Evolutionary conservation across 768 basidiomycete species (phyloP).

Genomic region (Terana coerulea): DNA sequence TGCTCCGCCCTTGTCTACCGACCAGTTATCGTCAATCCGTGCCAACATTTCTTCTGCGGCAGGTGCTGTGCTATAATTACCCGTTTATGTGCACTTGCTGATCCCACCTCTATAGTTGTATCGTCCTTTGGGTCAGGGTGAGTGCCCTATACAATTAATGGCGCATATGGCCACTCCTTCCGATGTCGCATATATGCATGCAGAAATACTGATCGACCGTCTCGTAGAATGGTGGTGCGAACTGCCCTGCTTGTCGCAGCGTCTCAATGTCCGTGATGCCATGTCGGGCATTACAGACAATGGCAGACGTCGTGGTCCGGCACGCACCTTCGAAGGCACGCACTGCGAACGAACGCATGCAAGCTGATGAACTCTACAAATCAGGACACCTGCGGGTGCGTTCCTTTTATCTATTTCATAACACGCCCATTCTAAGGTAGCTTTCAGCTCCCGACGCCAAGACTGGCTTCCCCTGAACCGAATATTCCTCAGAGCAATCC

Average conservation of each 20-base stretch:
- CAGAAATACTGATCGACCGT: neutral
- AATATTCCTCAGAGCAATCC: slow-evolving; percentile 56
- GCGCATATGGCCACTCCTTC: slow-evolving; percentile 4
- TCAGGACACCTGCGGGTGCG: slow-evolving; percentile 61
- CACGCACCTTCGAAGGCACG: slow-evolving; percentile 65
- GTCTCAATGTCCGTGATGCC: slow-evolving; percentile 65
- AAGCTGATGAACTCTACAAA: slow-evolving; percentile 80
- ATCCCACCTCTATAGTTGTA: slow-evolving; percentile 50
- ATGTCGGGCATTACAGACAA: slow-evolving; percentile 68
- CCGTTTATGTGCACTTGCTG: slow-evolving; percentile 1
- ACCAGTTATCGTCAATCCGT: slow-evolving; percentile 79
- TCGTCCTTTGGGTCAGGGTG: slow-evolving; percentile 79
- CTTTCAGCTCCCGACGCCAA: slow-evolving; percentile 66
- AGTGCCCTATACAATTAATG: slow-evolving; percentile 34
- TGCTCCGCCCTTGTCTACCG: slow-evolving; percentile 79
- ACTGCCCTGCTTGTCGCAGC: slow-evolving; percentile 78
- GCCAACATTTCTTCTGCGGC: slow-evolving; percentile 90
- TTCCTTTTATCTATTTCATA: slow-evolving; percentile 11
- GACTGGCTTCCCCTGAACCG: slow-evolving; percentile 75
- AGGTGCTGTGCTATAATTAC: slow-evolving; percentile 44
- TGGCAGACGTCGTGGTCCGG: slow-evolving; percentile 72
- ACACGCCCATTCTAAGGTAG: neutral
- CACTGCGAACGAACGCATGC: slow-evolving; percentile 64
- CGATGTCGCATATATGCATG: slow-evolving; percentile 4
- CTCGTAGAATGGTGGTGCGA: slow-evolving; percentile 75